A percentile compares a stretch with the other conserved stretches of the same genome.
Conservation (phyloP, 1,284 basidiomycete genomes). For the Neonothopanus nambi region DNA sequence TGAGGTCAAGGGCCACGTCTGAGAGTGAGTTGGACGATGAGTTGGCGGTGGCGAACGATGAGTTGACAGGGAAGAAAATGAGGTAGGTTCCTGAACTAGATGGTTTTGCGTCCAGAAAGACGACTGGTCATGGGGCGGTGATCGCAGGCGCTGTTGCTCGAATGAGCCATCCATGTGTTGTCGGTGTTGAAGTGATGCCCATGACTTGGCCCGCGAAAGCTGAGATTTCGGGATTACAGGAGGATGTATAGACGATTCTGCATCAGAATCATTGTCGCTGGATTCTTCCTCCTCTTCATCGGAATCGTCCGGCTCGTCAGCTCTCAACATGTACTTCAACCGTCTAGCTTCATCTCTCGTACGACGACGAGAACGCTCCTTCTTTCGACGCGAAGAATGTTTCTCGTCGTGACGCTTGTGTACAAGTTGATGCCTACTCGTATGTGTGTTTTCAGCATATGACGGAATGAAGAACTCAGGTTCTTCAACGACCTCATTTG, state of each 20-base stretch:
- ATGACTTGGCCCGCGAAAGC: background rate
- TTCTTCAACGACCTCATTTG: too few species aligned
- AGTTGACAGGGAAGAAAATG: background rate
- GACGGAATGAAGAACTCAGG: too few species aligned
- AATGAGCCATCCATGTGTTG: background rate
- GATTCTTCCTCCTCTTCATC: background rate
- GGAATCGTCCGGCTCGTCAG: slow-evolving; percentile 10
- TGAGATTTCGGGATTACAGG: too few species aligned
- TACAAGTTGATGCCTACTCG: background rate
- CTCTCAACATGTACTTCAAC: slow-evolving; percentile 3
- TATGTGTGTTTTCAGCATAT: background rate
- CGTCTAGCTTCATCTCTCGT: background rate
- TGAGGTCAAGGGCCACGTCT: background rate
- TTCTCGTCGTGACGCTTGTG: background rate
- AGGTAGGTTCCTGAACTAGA: background rate
- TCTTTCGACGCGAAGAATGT: background rate
- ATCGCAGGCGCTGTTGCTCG: background rate
- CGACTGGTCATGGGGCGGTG: background rate
- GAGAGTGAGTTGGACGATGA: background rate
- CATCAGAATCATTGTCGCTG: background rate
- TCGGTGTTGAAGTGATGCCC: too few species aligned
- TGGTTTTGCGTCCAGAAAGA: background rate
- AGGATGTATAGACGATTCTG: background rate
- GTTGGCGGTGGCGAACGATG: background rate
- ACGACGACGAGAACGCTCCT: background rate